Evolutionary conservation across 202 grass and related monocot genomes (phyloP), one percentile per base, ranked within the genome.

Genomic region (Digitaria exilis): DNA sequence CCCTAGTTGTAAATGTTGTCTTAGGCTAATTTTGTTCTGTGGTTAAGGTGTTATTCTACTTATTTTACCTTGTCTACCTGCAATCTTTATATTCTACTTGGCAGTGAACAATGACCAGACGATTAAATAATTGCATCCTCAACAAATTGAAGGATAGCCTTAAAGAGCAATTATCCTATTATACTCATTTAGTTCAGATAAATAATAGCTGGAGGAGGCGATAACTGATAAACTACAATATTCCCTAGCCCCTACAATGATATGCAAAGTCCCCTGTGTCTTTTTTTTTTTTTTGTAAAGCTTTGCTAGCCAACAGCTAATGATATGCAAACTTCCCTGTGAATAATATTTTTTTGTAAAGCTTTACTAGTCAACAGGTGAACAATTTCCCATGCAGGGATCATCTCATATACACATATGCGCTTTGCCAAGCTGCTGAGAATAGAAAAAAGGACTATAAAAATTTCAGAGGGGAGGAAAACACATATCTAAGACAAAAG

Each of bases 161-260:
- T 5, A 19, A 87, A 67, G 59, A 48, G 45, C 18, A 21, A 73
- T 9, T 6, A 3, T 31, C n/a, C n/a, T n/a, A n/a, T n/a, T n/a
- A n/a, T n/a, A n/a, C 61, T 7, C 16, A 58, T 21, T 46, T 22
- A 64, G 42, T 73, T 73, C 41, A 61, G 18, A 74, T 55, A 82
- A 76, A 78, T 49, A 5, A 35, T 2, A 65, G 22, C 11, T 37
- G 10, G 21, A 54, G 35, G 22, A 49, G 28, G 51, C n/a, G n/a
- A n/a, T n/a, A n/a, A n/a, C n/a, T 50, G 29, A 26, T 35, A 31
- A 9, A 41, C 8, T 46, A 7, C 41, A 46, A 77, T 39, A 4
- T 16, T 66, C 21, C n/a, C 9, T 37, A 59, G n/a, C n/a, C n/a
- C n/a, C n/a, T n/a, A n/a, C n/a, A n/a, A n/a, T n/a, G n/a, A n/a